These are phyloP conservation scores for Ceratocystis colombiana DNA, from an alignment of 2,329 filamentous ascomycete genomes.

Conservation along the genomic window DNA sequence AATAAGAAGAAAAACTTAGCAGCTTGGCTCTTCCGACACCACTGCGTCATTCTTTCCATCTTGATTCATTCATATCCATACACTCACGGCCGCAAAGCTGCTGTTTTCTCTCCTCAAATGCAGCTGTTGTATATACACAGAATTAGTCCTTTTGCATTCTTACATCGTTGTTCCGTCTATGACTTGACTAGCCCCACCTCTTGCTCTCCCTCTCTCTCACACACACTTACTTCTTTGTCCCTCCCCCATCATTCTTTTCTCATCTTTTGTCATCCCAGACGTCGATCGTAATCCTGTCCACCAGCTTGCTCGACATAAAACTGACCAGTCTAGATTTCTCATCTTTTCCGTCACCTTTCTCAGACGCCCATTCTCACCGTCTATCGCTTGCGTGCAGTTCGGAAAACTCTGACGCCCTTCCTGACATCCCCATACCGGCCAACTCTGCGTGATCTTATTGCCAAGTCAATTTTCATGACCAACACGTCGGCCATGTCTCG, in stretches of 20 bases:
- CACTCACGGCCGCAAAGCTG: no score
- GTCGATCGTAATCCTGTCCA: background rate
- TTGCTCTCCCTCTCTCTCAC: no score
- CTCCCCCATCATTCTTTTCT: background rate
- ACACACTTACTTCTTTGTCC: background rate
- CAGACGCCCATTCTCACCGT: slow-evolving; percentile 56
- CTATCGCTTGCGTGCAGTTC: slow-evolving; percentile 49
- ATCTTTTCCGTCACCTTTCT: slow-evolving; percentile 51
- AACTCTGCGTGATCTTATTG: slow-evolving; percentile 51
- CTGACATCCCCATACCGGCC: slow-evolving; percentile 50
- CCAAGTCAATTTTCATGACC: slow-evolving; percentile 56
- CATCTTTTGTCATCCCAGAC: background rate
- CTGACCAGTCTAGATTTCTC: slow-evolving; percentile 42
- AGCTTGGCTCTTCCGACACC: background rate
- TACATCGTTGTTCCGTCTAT: background rate
- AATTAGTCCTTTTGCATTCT: background rate
- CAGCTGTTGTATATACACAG: no score
- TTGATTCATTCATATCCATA: no score
- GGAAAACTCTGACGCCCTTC: slow-evolving; percentile 44
- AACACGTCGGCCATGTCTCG: slow-evolving; percentile 55
- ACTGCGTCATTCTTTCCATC: background rate
- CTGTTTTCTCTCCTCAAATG: no score
- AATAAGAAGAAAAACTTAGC: no score
- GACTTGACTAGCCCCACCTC: no score
- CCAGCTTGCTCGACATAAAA: background rate